These are phyloP conservation scores for Zygosaccharomyces sapae DNA, from an alignment of 1,139 yeast species.

Conservation along the genomic window DNA sequence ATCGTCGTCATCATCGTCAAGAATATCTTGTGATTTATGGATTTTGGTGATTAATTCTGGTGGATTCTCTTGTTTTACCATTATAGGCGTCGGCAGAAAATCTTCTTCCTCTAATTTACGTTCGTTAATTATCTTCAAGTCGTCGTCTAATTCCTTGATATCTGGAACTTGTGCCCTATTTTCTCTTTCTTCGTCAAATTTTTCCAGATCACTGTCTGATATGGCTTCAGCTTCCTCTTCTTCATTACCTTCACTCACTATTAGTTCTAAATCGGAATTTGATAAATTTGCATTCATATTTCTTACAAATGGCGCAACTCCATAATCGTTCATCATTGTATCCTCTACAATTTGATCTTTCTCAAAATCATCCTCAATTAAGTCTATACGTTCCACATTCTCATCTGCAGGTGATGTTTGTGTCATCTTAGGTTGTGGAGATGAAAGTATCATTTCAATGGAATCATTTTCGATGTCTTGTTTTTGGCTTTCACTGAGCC, in stretches of 20 bases:
- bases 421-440: conserved; percentile 7
- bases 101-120: conserved; percentile 24
- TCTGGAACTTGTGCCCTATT: conserved; percentile 25
- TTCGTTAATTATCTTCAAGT: conserved; percentile 33
- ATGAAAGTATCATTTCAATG: conserved; percentile 16
- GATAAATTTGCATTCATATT: conserved; percentile 13
- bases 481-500: conserved; percentile 7
- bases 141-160: conserved; percentile 32
- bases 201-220: conserved; percentile 34
- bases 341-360: conserved; percentile 11
- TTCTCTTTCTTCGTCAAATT: conserved; percentile 36
- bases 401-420: conserved; percentile 1
- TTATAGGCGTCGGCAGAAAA: conserved; percentile 10
- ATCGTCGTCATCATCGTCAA: conserved; percentile 23
- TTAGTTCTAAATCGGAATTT: conserved; percentile 23
- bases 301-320: conserved; percentile 6
- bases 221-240: conserved; percentile 16
- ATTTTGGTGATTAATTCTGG: conserved; percentile 1
- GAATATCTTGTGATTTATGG: conserved; percentile 8
- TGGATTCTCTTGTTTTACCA: conserved; percentile 8
- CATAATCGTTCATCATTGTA: conserved; percentile 1
- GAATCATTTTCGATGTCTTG: conserved; percentile 11
- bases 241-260: conserved; percentile 18
- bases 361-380: conserved; percentile 19
- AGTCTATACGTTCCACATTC: conserved; percentile 21